phyloP scores from a whole-genome alignment of 2,329 filamentous ascomycete genomes.

The Ampelomyces quisqualis region DNA sequence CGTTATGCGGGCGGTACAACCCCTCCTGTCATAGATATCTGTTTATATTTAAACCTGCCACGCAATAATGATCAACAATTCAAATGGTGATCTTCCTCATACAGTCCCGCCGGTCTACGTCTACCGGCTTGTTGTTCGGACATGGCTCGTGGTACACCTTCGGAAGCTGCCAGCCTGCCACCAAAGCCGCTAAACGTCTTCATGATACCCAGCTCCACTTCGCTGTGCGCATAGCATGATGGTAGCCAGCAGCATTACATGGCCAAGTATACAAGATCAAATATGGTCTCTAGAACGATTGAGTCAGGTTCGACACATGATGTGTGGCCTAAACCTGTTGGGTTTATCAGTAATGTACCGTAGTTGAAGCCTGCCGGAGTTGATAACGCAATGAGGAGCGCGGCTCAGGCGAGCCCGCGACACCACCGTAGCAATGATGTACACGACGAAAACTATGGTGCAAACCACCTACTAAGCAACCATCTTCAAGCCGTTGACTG shows the following conservation, averaged over 20 bases:
- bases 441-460: too few species aligned
- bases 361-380: too few species aligned
- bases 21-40: too few species aligned
- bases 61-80: conserved; percentile 89
- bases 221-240: conserved; percentile 78
- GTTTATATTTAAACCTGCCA: conserved; percentile 74
- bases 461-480: conserved; percentile 10
- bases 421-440: too few species aligned
- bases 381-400: too few species aligned
- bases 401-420: too few species aligned
- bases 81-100: conserved; percentile 88
- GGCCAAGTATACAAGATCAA: too few species aligned
- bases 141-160: conserved; percentile 74
- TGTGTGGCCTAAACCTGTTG: too few species aligned
- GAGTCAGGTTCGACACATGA: too few species aligned
- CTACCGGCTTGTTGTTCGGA: conserved; percentile 75
- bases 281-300: too few species aligned
- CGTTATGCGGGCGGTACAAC: conserved; percentile 79
- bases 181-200: conserved; percentile 93
- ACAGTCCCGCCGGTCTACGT: conserved; percentile 77
- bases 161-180: conserved; percentile 65
- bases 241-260: too few species aligned
- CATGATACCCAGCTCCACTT: conserved; percentile 94
- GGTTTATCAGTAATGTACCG: too few species aligned
- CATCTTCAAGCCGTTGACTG: conserved; percentile 7